Evolutionary conservation across 345 rosid genomes (phyloP), one percentile per base, ranked within the genome.

Genomic region (Corchorus olitorius): DNA sequence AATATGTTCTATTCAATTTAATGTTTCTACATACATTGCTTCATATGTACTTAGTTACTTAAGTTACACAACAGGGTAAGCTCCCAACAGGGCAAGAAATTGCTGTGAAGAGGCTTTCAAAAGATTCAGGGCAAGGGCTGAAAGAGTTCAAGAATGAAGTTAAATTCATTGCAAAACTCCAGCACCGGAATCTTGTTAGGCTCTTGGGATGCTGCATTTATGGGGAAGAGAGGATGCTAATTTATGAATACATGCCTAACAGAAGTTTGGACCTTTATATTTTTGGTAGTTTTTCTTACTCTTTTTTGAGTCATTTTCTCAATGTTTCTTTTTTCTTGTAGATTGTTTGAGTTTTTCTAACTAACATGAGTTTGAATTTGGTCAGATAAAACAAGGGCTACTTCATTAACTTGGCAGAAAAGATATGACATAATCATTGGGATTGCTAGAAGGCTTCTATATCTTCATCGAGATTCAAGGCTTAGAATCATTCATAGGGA

Each of bases 61-160:
- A 8, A 20, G 14, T 9, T 53, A 20, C 6, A 20, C 15, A 34
- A 6, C 35, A 78, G 85, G 85, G 85, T 10, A 53, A 50, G 66
- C 77, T 77, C 17, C 75, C 37, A 20, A 59, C 73, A 12, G 85
- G 85, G 53, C 75, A 79, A 45, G 72, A 76, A 19, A 55, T 83
- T 37, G 85, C 80, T 9, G 82, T 79, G 14, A 83, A 83, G 65
- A 83, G 85, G 63, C 80, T 73, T 9, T 74, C 82, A 1, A 52
- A 48, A 60, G 63, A 39, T 55, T 83, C 85, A 2, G 79, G 83
- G n/a, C 85, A 83, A 35, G 85, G 85, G 6, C 13, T 59, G 1
- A 48, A 70, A 6, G 84, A 81, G 64, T 81, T 81, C 79, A 81
- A 81, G 81, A 81, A 79, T 62, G 85, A 83, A 52, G 75, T 83